These are phyloP conservation scores for Pichia kluyveri DNA, from an alignment of 805 yeast species.

Conservation along the genomic window DNA sequence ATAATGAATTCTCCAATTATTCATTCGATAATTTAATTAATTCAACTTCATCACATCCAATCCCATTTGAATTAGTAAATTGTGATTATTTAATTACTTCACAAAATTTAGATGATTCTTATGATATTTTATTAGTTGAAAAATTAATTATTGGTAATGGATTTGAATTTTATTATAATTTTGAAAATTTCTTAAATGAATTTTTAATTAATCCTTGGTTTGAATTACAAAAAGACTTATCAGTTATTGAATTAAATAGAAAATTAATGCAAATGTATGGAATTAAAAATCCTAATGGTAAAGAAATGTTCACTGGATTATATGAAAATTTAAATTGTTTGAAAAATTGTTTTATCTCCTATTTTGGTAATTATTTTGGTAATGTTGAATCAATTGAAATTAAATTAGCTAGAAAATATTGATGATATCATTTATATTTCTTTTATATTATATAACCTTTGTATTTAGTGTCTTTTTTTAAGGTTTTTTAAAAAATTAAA, in stretches of 20 bases:
- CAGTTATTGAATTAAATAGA: conserved; percentile 12
- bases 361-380: conserved; percentile 5
- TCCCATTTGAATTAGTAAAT: conserved; percentile 69
- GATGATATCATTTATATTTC: not conserved
- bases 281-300: conserved; percentile 7
- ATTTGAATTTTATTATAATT: conserved; percentile 22
- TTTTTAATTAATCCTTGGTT: conserved; percentile 9
- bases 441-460: not conserved
- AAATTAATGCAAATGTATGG: conserved; percentile 15
- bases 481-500: too few species aligned
- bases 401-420: conserved; percentile 9
- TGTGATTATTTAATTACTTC: conserved; percentile 27
- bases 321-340: not conserved
- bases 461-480: too few species aligned
- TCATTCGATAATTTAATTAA: conserved; percentile 17
- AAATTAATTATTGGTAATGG: conserved; percentile 23
- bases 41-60: conserved; percentile 42
- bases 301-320: conserved; percentile 7
- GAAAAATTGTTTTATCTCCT: not conserved
- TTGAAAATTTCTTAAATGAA: not conserved
- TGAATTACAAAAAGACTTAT: conserved; percentile 8
- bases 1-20: not conserved
- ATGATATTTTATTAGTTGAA: conserved; percentile 42
- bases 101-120: conserved; percentile 21
- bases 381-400: conserved; percentile 4